These are phyloP conservation scores for Cucumis hystrix DNA, from an alignment of 306 rosid species.

Conservation along the genomic window DNA sequence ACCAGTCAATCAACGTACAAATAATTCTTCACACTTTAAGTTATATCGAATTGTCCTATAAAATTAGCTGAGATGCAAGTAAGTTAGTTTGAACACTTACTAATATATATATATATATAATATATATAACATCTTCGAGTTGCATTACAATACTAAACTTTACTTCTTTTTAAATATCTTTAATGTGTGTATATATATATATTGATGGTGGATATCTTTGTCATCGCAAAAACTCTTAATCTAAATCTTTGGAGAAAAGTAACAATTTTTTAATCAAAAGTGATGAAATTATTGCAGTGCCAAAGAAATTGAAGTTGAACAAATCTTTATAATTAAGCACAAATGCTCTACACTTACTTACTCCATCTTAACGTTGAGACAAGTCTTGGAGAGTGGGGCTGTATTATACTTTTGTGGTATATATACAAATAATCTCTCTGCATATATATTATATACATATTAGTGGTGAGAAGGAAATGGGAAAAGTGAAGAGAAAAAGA, in stretches of 20 bases:
- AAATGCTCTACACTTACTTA: background rate
- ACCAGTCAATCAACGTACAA: no score
- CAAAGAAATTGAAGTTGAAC: background rate
- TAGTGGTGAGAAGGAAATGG: background rate
- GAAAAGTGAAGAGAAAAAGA: background rate
- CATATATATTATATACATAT: background rate
- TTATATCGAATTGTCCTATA: no score
- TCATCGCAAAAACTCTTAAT: background rate
- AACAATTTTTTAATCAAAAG: background rate
- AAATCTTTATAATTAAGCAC: background rate
- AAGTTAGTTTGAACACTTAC: no score
- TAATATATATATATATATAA: no score
- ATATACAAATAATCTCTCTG: background rate
- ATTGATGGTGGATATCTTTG: background rate
- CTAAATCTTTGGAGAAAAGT: background rate
- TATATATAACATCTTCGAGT: no score
- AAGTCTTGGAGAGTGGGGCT: background rate
- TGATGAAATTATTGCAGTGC: background rate
- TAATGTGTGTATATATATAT: background rate
- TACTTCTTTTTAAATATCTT: background rate
- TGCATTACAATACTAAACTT: no score
- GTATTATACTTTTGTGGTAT: background rate
- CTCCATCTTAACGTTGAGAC: background rate
- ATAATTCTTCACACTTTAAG: no score
- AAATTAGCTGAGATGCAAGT: no score